Percentiles rank a stretch among this genome's conserved stretches.
These are phyloP conservation scores for Pilatotrama ljubarskyi DNA, from an alignment of 768 basidiomycete genomes.

Conservation along the genomic window DNA sequence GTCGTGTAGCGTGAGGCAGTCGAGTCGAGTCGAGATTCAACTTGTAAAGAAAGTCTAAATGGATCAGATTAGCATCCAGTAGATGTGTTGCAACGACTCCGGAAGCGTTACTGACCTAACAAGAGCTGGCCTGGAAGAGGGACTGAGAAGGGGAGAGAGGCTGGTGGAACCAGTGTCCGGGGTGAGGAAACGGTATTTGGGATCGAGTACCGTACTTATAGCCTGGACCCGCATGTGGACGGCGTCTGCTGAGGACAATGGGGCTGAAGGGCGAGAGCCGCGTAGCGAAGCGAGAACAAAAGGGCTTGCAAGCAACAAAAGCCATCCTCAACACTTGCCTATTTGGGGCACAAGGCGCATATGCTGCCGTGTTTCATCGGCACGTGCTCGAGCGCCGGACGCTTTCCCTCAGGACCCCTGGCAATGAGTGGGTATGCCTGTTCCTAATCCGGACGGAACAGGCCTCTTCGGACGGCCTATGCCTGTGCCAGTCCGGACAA, in stretches of 20 bases:
- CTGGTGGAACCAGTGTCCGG: slow-evolving; percentile 32
- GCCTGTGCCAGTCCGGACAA: too few species aligned
- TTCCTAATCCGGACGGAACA: too few species aligned
- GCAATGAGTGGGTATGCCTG: too few species aligned
- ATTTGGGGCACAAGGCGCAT: slow-evolving; percentile 29
- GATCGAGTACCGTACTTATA: slow-evolving; percentile 33
- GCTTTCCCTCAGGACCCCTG: slow-evolving; percentile 8
- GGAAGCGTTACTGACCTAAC: slow-evolving; percentile 28
- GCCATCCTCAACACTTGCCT: slow-evolving; percentile 27
- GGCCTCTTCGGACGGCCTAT: too few species aligned
- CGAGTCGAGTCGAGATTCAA: slow-evolving; percentile 20
- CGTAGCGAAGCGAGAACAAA: slow-evolving; percentile 35
- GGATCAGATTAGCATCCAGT: background rate
- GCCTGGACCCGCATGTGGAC: background rate
- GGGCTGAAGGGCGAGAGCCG: slow-evolving; percentile 12
- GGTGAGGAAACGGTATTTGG: slow-evolving; percentile 26
- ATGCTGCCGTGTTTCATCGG: slow-evolving; percentile 21
- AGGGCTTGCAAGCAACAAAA: slow-evolving; percentile 26
- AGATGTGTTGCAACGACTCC: background rate
- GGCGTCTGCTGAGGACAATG: slow-evolving; percentile 33
- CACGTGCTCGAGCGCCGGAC: slow-evolving; percentile 30
- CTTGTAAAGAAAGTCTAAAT: slow-evolving; percentile 25
- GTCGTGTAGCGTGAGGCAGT: slow-evolving; percentile 31
- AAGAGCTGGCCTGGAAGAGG: slow-evolving; percentile 32
- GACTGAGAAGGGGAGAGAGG: slow-evolving; percentile 19